Evolutionary conservation across 495 filamentous ascomycete genomes (phyloP).

Genomic region (Penicillium manginii): DNA sequence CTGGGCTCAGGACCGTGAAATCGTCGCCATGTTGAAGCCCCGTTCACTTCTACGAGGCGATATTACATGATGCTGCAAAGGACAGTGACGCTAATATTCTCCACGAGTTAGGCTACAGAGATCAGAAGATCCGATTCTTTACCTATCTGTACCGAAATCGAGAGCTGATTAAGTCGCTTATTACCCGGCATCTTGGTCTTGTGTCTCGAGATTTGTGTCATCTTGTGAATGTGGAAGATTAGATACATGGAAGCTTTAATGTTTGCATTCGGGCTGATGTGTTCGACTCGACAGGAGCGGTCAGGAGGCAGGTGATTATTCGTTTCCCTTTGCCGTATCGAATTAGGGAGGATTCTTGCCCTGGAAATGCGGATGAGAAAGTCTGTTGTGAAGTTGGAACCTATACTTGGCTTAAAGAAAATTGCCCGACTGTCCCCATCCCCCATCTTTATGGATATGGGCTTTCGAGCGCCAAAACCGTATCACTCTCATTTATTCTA

Average conservation of each 20-base stretch:
- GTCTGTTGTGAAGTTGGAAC: neutral
- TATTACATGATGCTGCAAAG: too few relatives aligned
- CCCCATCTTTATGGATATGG: constrained; percentile 2
- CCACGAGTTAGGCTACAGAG: neutral
- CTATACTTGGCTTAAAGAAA: neutral
- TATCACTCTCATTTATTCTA: constrained; percentile 6
- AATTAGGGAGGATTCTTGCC: neutral
- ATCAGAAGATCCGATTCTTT: neutral
- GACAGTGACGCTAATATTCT: neutral
- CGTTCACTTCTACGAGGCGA: too few relatives aligned
- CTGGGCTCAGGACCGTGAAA: too few relatives aligned
- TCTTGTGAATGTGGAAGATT: neutral
- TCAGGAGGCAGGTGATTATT: neutral
- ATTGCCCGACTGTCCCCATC: neutral
- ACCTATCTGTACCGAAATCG: constrained; percentile 2
- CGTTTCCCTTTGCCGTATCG: constrained; percentile 1
- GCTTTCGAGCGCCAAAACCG: constrained; percentile 29
- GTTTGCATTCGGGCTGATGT: neutral
- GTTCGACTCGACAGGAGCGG: neutral
- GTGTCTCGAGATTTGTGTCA: neutral
- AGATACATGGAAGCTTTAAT: neutral
- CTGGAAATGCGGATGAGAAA: neutral
- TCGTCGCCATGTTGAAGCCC: too few relatives aligned
- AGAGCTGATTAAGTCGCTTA: neutral
- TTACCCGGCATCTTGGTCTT: neutral